phyloP scores from a whole-genome alignment of 352 stramenopile genomes.

The Phytophthora multivora region DNA sequence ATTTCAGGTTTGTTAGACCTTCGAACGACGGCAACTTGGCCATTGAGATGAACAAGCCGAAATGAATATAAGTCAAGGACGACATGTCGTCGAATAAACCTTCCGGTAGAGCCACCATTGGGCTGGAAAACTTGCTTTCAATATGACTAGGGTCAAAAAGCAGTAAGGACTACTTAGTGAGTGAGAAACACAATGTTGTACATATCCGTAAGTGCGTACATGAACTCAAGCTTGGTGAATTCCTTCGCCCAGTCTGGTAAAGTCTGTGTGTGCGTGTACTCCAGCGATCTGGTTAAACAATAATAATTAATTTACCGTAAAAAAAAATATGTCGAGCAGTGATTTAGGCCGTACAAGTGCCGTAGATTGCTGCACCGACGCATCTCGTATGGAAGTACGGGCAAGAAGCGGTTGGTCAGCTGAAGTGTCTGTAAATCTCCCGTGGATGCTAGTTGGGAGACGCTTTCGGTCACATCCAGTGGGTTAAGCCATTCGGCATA shows the following conservation, averaged over 20 bases:
- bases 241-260: slow-evolving; percentile 25
- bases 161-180: background rate
- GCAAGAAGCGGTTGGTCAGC: background rate
- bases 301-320: background rate
- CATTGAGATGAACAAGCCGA: slow-evolving; percentile 11
- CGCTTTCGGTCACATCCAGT: slow-evolving; percentile 33
- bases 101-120: slow-evolving; percentile 10
- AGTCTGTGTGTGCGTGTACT: slow-evolving; percentile 28
- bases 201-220: slow-evolving; percentile 15
- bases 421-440: slow-evolving; percentile 2
- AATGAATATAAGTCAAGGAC: slow-evolving; percentile 36
- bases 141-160: slow-evolving; percentile 20
- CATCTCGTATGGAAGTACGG: background rate
- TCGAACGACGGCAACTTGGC: slow-evolving; percentile 17
- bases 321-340: background rate
- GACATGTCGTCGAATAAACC: slow-evolving; percentile 34
- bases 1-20: slow-evolving; percentile 31
- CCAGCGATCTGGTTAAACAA: slow-evolving; percentile 1
- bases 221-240: slow-evolving; percentile 34
- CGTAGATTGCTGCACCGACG: background rate
- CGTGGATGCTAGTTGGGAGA: slow-evolving; percentile 23
- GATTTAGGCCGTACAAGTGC: background rate
- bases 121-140: background rate
- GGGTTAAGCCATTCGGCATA: slow-evolving; percentile 40
- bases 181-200: background rate